phyloP scores from a whole-genome alignment of 129 eudicot genomes.

The Glebionis coronaria region DNA sequence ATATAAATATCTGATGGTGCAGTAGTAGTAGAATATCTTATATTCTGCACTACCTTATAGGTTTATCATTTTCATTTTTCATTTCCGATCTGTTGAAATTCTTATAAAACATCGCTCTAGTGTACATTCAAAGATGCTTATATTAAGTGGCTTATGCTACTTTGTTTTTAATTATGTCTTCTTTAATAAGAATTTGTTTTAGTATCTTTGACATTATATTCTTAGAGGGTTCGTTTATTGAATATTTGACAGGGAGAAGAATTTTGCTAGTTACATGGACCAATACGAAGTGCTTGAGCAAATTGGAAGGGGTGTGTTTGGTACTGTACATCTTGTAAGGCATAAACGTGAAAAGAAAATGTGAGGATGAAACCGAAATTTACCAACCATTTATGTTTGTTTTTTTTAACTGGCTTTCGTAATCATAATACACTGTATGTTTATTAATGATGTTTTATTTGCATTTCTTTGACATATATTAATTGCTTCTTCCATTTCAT shows the following conservation, averaged over 20 bases:
- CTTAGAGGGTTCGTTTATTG: conserved; percentile 13
- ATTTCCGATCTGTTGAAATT: conserved; percentile 13
- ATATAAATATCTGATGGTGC: background rate
- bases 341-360: conserved; percentile 93
- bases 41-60: background rate
- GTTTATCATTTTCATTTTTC: conserved; percentile 7
- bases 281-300: conserved; percentile 93
- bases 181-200: background rate
- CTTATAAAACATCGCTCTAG: background rate
- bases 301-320: conserved; percentile 95
- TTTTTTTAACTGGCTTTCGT: conserved; percentile 17
- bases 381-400: background rate
- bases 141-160: conserved; percentile 19
- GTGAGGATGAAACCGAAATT: conserved; percentile 44
- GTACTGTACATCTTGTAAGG: conserved; percentile 88
- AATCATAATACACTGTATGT: conserved; percentile 13
- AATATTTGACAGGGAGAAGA: conserved; percentile 26
- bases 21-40: background rate
- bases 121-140: conserved; percentile 12
- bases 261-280: conserved; percentile 54
- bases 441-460: conserved; percentile 15
- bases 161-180: conserved; percentile 5
- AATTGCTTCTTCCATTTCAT: conserved; percentile 23
- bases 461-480: conserved; percentile 18
- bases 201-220: conserved; percentile 7